These are phyloP conservation scores for Macroventuria anomochaeta DNA, from an alignment of 2,329 filamentous ascomycete genomes.

Conservation along the genomic window DNA sequence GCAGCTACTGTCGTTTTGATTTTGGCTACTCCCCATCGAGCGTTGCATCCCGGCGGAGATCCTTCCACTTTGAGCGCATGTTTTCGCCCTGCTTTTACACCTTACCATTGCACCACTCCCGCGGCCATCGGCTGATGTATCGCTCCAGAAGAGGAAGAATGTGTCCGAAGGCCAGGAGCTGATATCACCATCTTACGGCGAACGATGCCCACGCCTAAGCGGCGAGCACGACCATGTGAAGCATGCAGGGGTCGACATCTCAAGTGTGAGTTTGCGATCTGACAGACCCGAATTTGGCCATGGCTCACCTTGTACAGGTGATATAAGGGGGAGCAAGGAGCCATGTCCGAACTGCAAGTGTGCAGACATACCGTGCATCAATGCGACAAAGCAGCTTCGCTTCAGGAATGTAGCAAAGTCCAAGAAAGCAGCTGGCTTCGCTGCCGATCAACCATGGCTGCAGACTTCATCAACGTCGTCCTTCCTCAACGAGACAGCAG, in stretches of 20 bases:
- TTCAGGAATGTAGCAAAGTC: not conserved
- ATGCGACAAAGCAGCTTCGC: not conserved
- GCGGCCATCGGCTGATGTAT: not conserved
- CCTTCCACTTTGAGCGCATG: not conserved
- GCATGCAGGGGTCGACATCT: not conserved
- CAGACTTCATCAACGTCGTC: not conserved
- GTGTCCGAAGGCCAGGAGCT: not conserved
- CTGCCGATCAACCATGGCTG: not conserved
- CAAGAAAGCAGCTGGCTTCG: not conserved
- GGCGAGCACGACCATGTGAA: not conserved
- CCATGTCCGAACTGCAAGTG: not conserved
- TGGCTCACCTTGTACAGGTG: not conserved
- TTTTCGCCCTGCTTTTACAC: not conserved
- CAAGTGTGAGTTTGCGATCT: not conserved
- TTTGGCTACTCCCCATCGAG: not conserved
- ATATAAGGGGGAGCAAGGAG: not conserved
- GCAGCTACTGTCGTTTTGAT: too few relatives aligned
- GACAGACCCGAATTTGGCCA: too few relatives aligned
- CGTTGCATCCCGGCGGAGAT: not conserved
- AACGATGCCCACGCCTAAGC: conserved; percentile 2
- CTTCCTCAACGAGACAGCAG: not conserved
- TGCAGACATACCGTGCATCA: not conserved
- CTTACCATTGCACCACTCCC: too few relatives aligned
- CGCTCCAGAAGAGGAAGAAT: not conserved
- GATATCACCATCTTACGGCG: not conserved